Evolutionary conservation across 163 green algal species (phyloP), one percentile per base, ranked within the genome.

Genomic region (Coccomyxa subellipsoidea): DNA sequence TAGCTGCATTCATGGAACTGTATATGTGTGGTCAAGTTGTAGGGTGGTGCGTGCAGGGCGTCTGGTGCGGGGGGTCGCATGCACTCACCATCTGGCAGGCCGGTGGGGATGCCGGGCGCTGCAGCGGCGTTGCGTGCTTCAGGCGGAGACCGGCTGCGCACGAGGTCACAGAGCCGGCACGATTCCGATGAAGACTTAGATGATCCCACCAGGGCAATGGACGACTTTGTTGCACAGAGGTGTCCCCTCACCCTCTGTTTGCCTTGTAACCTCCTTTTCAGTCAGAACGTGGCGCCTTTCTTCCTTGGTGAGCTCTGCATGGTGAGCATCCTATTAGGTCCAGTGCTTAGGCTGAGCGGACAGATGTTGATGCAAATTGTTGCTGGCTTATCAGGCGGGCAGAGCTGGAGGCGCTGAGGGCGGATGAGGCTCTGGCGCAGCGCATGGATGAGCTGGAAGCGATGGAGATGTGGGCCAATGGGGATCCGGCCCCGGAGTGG

Each of bases 361-460:
- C 1, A 59, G 15, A 27, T 7, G 23, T 59, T 27, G 23, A 4
- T 23, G 12, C 66, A 73, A 34, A 23, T 23, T 34, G 21, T n/a
- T 73, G 66, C 66, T 73, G 66, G 21, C 66, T 5, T 18, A 73
- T 34, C 66, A 73, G 66, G 66, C 66, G 71, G 31, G 71, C 25
- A 9, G 71, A 38, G 71, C 23, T 59, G 47, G 47, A 59, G 47
- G 47, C 47, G 47, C 47, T 59, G 47, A 59, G 47, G 47, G 71
- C 31, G 12, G 77, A 81, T 18, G n/a, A 72, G 4, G 80, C 70
- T 12, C 38, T 77, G 59, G 53, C 47, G 54, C 81, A 69, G 54
- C 81, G 76, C 37, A 77, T 85, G 76, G 54, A 73, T 12, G 73
- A 77, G 54, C 54, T 82, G 31, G 25, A 80, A 27, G 76, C 39